Evolutionary conservation across 116 monocot species (phyloP), one percentile per base, ranked within the genome.

Genomic region (Phalaenopsis hybrid): DNA sequence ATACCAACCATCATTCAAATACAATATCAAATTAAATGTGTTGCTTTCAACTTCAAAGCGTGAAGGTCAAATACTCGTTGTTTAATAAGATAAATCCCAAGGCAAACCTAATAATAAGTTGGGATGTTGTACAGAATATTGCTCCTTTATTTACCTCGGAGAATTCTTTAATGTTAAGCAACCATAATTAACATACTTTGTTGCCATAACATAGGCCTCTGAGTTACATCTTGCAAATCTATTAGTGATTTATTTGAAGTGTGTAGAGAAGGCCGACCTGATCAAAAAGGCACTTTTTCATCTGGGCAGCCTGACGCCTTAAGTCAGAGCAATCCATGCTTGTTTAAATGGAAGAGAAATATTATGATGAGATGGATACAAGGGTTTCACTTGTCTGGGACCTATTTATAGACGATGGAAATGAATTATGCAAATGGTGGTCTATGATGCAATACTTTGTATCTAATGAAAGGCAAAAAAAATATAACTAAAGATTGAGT

Each of bases 251-350:
- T 57, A 58, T 74, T 13, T 13, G 21, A 72, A 28, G n/a, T 45
- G 75, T 73, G 0, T 3, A 78, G 5, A 77, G 50, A 73, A 50
- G 33, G 75, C 46, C 15, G 83, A 92, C 92, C 94, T 94, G 90
- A 84, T 94, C 92, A 84, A 94, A 89, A 44, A 94, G 87, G 33
- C 75, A 88, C 85, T 86, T 92, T 86, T 88, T 94, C 83, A 89
- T 83, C 83, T 51, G 81, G 31, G 80, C 79, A 83, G 84, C 80
- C 69, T 90, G 94, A 76, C 88, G 85, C 23, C 51, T 80, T 63
- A 88, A 44, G 72, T 46, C 83, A 50, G 89, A 81, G 31, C 82
- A 78, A 59, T 90, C 88, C 90, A 90, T 90, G 13, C 50, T 45
- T 73, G 75, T 75, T 55, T 43, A n/a, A 15, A 20, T 20, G 25